Base-by-base conservation (phyloP, 306 rosid genomes). In the Prunus mume region DNA sequence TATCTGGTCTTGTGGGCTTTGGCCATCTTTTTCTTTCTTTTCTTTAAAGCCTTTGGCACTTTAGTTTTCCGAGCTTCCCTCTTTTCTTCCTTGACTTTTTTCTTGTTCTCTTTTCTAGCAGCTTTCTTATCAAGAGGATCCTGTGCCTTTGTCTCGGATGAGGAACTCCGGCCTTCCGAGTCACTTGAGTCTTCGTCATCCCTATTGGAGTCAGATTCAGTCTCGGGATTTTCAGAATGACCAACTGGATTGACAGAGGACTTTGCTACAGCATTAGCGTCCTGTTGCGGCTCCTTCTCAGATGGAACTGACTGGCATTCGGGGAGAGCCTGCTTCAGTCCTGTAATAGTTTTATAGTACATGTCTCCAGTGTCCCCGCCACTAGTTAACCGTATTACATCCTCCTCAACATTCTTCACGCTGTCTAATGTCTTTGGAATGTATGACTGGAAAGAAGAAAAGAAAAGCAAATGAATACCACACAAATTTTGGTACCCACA, bases 61-160 rank as follows among this genome's bases (percentile, higher is more conserved):
- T 91, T 94, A 24, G 45, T 84, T 78, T 87, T 91, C 24, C 96
- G 88, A 11, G 96, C 85, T 72, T 94, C 97, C 76, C 94, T 88
- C 80, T 91, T 94, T 88, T 91, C 98, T 76, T 90, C 95, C 64
- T 91, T 91, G 73, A 91, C 97, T 78, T 90, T 91, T 88, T 90
- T 91, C 70, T 94, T 88, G 79, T 91, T 84, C 82, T 91, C 98
- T 79, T 90, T 94, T 70, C 90, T 89, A 1, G 96, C 94, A 19
- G 93, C 85, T 90, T 94, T 94, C 85, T 76, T 90, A 22, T 94
- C 98, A 2, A 22, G 82, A 34, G 88, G 90, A 63, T 34, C 52
- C 74, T 80, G 83, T 61, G 47, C 66, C 50, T 86, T 90, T 15
- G 77, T 78, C 62, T 82, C 87, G 25, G 85, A 76, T 32, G 43